These are phyloP conservation scores for Protomyces arabidopsidicola DNA, from an alignment of 1,139 yeast genomes.

Conservation along the genomic window DNA sequence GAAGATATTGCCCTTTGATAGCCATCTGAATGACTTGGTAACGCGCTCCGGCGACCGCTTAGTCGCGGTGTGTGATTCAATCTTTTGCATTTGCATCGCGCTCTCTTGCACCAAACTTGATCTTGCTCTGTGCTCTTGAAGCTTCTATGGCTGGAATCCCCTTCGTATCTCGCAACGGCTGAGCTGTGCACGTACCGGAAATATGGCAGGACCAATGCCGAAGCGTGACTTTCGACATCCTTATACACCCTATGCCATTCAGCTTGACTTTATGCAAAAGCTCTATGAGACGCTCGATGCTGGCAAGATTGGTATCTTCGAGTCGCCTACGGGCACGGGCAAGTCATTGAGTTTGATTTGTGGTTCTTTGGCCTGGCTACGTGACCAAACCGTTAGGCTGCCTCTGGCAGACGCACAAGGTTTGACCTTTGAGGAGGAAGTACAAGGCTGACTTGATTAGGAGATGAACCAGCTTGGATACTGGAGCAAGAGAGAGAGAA, in stretches of 20 bases:
- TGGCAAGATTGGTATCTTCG: slow-evolving; percentile 64
- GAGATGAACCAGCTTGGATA: slow-evolving; percentile 41
- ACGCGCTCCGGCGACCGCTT: too few species aligned
- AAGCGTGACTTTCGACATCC: slow-evolving; percentile 59
- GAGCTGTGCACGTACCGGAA: too few species aligned
- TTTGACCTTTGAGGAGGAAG: slow-evolving; percentile 57
- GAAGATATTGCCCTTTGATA: too few species aligned
- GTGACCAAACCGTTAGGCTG: slow-evolving; percentile 38
- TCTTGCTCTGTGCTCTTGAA: too few species aligned
- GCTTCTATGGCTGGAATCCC: too few species aligned
- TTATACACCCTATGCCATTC: slow-evolving; percentile 73
- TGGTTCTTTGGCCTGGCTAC: slow-evolving; percentile 77
- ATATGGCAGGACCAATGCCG: too few species aligned
- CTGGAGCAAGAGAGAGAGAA: slow-evolving; percentile 38
- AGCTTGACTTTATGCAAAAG: slow-evolving; percentile 67
- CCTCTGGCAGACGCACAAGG: slow-evolving; percentile 47
- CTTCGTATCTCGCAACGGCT: too few species aligned
- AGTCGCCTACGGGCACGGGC: slow-evolving; percentile 76
- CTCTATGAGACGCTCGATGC: slow-evolving; percentile 60
- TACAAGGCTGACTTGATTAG: not conserved
- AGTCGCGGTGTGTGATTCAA: too few species aligned
- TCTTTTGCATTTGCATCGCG: too few species aligned
- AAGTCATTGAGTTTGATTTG: slow-evolving; percentile 52
- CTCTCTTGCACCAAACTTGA: too few species aligned
- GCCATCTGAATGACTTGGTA: too few species aligned